Percentiles rank a stretch among this genome's conserved stretches.
Conservation (phyloP, 192 early-diverging fungal genomes). For the Linnemannia schmuckeri region DNA sequence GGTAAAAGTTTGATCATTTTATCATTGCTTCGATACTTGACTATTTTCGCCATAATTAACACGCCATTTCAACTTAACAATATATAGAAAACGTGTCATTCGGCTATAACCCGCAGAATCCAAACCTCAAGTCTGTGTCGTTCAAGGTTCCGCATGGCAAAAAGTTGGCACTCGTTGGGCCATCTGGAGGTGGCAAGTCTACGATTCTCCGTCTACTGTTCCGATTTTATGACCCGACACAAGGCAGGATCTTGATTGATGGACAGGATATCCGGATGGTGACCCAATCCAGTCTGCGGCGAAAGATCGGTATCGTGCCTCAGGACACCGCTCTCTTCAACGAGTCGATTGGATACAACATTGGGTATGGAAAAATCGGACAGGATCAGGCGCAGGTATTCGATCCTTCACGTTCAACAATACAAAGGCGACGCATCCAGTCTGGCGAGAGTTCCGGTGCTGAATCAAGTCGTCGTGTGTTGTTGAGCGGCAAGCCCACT, state of each 20-base stretch:
- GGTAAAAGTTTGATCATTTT: conserved; percentile 20
- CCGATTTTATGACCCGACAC: conserved; percentile 91
- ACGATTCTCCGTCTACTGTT: conserved; percentile 90
- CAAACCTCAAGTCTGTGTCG: conserved; percentile 70
- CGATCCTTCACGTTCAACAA: conserved; percentile 17
- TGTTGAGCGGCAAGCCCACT: conserved; percentile 18
- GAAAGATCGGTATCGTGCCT: conserved; percentile 88
- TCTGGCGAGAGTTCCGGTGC: conserved; percentile 22
- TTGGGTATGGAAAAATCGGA: conserved; percentile 84
- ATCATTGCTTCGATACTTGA: neutral
- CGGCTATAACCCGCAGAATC: conserved; percentile 78
- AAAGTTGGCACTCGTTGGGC: conserved; percentile 93
- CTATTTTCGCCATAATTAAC: neutral
- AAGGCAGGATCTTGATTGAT: conserved; percentile 86
- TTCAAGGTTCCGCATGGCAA: conserved; percentile 89
- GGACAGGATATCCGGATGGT: conserved; percentile 84
- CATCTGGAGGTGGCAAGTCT: conserved; percentile 91
- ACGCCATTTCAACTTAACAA: neutral
- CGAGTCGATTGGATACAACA: conserved; percentile 89
- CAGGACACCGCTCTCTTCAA: conserved; percentile 91
- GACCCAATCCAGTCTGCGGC: conserved; percentile 82
- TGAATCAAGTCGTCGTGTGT: conserved; percentile 6
- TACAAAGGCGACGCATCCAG: neutral
- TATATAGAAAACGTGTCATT: conserved; percentile 85
- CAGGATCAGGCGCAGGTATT: conserved; percentile 71